phyloP scores from a whole-genome alignment of 441 rosid genomes.

The Iberis amara region DNA sequence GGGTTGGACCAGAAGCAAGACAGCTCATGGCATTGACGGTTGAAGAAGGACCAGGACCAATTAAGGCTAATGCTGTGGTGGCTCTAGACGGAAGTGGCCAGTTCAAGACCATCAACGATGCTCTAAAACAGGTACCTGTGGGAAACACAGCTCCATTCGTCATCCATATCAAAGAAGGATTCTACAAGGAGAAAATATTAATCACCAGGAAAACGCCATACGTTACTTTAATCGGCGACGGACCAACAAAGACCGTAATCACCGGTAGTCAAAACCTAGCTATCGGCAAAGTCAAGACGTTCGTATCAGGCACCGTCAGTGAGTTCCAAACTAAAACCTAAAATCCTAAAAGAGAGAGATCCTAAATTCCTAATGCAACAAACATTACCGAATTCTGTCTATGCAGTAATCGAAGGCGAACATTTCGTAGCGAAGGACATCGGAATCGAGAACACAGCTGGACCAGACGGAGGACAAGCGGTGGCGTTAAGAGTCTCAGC shows the following conservation, averaged over 20 bases:
- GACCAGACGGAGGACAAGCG: slow-evolving; percentile 62
- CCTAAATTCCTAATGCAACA: background rate
- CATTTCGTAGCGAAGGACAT: slow-evolving; percentile 70
- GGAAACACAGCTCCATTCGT: slow-evolving; percentile 37
- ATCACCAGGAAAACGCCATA: slow-evolving; percentile 34
- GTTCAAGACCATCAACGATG: slow-evolving; percentile 53
- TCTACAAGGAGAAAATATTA: slow-evolving; percentile 50
- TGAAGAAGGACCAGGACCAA: slow-evolving; percentile 7
- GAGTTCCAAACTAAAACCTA: slow-evolving; percentile 20
- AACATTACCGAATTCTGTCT: background rate
- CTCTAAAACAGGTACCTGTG: slow-evolving; percentile 42
- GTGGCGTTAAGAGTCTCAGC: slow-evolving; percentile 62
- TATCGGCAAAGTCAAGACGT: slow-evolving; percentile 44
- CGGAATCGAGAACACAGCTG: slow-evolving; percentile 70
- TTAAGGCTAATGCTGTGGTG: slow-evolving; percentile 48
- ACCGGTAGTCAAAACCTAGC: slow-evolving; percentile 45
- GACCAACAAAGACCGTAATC: slow-evolving; percentile 55
- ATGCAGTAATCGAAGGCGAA: slow-evolving; percentile 44
- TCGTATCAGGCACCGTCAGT: slow-evolving; percentile 56
- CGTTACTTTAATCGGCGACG: slow-evolving; percentile 70
- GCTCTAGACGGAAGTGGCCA: slow-evolving; percentile 74
- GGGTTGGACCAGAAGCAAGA: slow-evolving; percentile 39
- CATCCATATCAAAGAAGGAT: slow-evolving; percentile 61
- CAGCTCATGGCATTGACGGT: slow-evolving; percentile 31
- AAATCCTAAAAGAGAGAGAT: background rate